Evolutionary conservation across 2,329 filamentous ascomycete genomes (phyloP).

Genomic region (Corinectria fuckeliana): DNA sequence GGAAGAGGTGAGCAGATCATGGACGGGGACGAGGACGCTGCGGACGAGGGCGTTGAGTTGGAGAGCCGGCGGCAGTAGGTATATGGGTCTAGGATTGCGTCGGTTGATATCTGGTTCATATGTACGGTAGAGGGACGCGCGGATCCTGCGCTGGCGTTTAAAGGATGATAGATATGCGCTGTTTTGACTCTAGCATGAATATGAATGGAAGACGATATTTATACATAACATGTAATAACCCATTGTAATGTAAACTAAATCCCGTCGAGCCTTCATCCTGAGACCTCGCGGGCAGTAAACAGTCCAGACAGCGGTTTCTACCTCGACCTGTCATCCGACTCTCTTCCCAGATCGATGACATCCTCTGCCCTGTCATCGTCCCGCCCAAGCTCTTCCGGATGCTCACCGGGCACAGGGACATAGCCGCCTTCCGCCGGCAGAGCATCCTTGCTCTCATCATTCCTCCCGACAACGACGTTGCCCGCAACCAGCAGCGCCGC

Average conservation of each 20-base stretch:
- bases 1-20: conserved; percentile 55
- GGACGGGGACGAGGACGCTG: conserved; percentile 51
- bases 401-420: conserved; percentile 38
- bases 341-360: conserved; percentile 43
- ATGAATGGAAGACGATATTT: background rate
- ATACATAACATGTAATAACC: background rate
- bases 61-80: conserved; percentile 43
- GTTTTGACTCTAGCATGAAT: conserved; percentile 17
- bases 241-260: background rate
- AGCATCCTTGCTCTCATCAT: conserved; percentile 59
- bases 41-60: conserved; percentile 52
- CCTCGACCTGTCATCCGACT: conserved; percentile 26
- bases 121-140: conserved; percentile 26
- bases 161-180: conserved; percentile 15
- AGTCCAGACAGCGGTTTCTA: conserved; percentile 6
- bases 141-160: conserved; percentile 32
- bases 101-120: conserved; percentile 6
- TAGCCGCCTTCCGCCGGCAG: conserved; percentile 38
- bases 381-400: conserved; percentile 26
- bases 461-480: conserved; percentile 77
- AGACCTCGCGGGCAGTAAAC: background rate
- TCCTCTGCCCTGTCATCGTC: conserved; percentile 44
- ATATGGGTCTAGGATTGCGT: background rate
- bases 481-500: conserved; percentile 75
- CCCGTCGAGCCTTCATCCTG: background rate